These are phyloP conservation scores for Didymellaceae sp. DNA, from an alignment of 2,329 filamentous ascomycete species.

Conservation along the genomic window DNA sequence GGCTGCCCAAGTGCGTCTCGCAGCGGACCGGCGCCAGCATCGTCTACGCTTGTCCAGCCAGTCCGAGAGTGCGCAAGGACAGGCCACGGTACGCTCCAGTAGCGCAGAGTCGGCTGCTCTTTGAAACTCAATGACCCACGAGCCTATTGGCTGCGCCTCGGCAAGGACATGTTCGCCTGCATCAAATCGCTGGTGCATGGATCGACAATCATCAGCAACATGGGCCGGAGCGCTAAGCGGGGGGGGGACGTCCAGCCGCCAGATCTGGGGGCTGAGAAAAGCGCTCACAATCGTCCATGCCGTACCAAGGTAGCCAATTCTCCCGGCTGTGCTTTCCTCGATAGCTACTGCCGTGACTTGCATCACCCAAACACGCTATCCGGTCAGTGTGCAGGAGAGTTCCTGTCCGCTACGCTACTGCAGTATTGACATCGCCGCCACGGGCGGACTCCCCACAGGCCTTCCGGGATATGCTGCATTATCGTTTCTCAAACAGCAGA, in stretches of 20 bases:
- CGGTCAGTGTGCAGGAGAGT: slow-evolving; percentile 27
- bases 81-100: slow-evolving; percentile 39
- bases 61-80: slow-evolving; percentile 26
- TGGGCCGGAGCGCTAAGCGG: slow-evolving; percentile 32
- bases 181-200: slow-evolving; percentile 38
- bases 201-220: slow-evolving; percentile 35
- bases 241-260: slow-evolving; percentile 25
- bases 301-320: slow-evolving; percentile 12
- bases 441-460: slow-evolving; percentile 28
- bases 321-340: slow-evolving; percentile 11
- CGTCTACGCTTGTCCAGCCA: slow-evolving; percentile 22
- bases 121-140: slow-evolving; percentile 43
- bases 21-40: slow-evolving; percentile 21
- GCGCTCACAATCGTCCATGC: slow-evolving; percentile 27
- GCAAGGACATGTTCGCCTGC: slow-evolving; percentile 36
- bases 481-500: slow-evolving; percentile 46
- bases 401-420: slow-evolving; percentile 27
- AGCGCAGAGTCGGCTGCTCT: slow-evolving; percentile 34
- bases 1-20: slow-evolving; percentile 13
- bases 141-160: slow-evolving; percentile 41
- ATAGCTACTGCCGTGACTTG: slow-evolving; percentile 33
- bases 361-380: slow-evolving; percentile 43
- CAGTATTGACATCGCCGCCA: slow-evolving; percentile 37
- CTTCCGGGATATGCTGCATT: slow-evolving; percentile 31
- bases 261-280: slow-evolving; percentile 28